Evolutionary conservation across 2,329 filamentous ascomycete genomes (phyloP).

Genomic region (Alternaria consortialis): DNA sequence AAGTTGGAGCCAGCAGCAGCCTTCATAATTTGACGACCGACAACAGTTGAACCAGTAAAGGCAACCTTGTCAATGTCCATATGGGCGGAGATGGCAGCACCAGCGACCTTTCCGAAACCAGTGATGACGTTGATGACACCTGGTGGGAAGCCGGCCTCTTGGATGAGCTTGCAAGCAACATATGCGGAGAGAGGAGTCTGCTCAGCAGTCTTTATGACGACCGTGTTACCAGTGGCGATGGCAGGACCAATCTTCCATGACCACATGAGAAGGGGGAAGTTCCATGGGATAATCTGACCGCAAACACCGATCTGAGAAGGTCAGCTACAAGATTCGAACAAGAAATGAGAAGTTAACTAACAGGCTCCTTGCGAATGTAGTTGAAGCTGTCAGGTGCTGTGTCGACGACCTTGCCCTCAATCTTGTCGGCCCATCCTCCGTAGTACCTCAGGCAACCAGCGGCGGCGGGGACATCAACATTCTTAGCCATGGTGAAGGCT

Average conservation of each 20-base stretch:
- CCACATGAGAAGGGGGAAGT: conserved; percentile 84
- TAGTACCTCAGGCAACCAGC: conserved; percentile 83
- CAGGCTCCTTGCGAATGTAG: conserved; percentile 82
- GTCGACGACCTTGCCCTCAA: conserved; percentile 86
- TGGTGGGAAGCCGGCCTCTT: conserved; percentile 80
- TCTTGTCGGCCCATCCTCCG: conserved; percentile 91
- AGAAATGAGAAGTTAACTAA: conserved; percentile 46
- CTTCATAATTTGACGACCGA: conserved; percentile 82
- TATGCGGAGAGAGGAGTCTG: conserved; percentile 78
- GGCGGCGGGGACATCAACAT: conserved; percentile 72
- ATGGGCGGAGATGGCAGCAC: conserved; percentile 77
- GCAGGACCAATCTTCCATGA: conserved; percentile 83
- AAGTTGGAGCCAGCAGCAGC: conserved; percentile 78
- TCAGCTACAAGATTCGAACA: conserved; percentile 24
- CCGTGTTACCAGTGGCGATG: conserved; percentile 74
- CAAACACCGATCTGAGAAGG: conserved; percentile 72
- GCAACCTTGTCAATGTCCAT: conserved; percentile 86
- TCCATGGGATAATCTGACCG: conserved; percentile 90
- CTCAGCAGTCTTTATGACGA: conserved; percentile 79
- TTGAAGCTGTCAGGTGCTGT: conserved; percentile 80
- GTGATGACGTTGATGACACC: conserved; percentile 81
- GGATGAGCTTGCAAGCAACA: conserved; percentile 70
- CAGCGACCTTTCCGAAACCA: conserved; percentile 80
- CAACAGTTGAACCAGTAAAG: conserved; percentile 79
- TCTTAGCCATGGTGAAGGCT: conserved; percentile 77